Conservation (phyloP, 371 early-diverging fungal species). For the Rhizopus microsporus region DNA sequence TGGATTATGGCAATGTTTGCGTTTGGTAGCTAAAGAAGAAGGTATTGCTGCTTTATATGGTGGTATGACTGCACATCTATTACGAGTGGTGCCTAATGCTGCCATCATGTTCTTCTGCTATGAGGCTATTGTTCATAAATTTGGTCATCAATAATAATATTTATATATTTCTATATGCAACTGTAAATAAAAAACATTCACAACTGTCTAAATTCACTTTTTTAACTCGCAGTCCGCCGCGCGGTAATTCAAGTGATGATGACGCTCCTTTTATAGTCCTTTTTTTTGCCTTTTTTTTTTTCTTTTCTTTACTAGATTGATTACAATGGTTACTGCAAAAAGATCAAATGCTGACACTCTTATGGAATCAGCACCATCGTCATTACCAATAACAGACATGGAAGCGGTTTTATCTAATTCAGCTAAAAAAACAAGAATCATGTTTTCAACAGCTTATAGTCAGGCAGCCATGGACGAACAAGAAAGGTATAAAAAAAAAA, state of each 20-base stretch:
- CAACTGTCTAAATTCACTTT: not conserved
- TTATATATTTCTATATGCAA: not conserved
- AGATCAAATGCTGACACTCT: conserved; percentile 21
- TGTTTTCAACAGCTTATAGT: conserved; percentile 57
- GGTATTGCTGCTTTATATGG: conserved; percentile 89
- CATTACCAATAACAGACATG: conserved; percentile 17
- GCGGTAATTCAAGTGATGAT: conserved; percentile 1
- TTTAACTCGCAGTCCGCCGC: not conserved
- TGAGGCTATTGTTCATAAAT: conserved; percentile 76
- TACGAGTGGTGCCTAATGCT: conserved; percentile 96
- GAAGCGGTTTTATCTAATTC: conserved; percentile 44
- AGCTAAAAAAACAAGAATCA: conserved; percentile 57
- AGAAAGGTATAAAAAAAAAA: conserved; percentile 39
- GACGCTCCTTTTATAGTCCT: conserved; percentile 2
- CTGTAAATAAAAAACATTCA: conserved; percentile 1
- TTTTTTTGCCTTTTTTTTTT: conserved; percentile 12
- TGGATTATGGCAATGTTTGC: conserved; percentile 74
- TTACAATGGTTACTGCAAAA: conserved; percentile 31
- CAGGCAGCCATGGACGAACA: conserved; percentile 60
- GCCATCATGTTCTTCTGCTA: conserved; percentile 95
- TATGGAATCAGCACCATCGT: conserved; percentile 8
- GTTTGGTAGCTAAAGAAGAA: conserved; percentile 80
- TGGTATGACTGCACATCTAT: conserved; percentile 92
- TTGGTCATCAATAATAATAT: conserved; percentile 19
- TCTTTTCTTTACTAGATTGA: conserved; percentile 1